phyloP scores from a whole-genome alignment of 768 basidiomycete genomes.

The Tubosaeta sp. region DNA sequence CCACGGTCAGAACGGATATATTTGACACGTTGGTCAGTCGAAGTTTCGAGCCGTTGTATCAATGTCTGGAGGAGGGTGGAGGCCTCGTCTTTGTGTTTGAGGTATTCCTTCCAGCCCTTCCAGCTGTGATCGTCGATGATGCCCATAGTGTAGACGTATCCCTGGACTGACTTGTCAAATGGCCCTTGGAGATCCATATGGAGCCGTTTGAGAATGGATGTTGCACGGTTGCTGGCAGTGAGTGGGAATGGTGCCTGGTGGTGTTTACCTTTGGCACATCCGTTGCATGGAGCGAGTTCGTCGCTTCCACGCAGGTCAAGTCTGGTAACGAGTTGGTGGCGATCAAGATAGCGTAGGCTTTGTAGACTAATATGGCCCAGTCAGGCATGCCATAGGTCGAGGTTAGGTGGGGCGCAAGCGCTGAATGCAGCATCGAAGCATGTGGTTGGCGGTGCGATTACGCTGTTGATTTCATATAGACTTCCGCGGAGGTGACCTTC shows the following conservation, averaged over 20 bases:
- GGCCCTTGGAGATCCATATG: constrained; percentile 1
- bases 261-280: constrained; percentile 9
- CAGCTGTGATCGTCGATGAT: constrained; percentile 5
- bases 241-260: constrained; percentile 5
- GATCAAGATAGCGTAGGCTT: not conserved
- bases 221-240: not conserved
- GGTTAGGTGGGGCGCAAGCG: not conserved
- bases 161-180: constrained; percentile 3
- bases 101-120: constrained; percentile 12
- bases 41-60: not conserved
- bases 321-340: constrained; percentile 3
- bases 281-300: constrained; percentile 2
- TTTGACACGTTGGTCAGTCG: not conserved
- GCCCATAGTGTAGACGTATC: constrained; percentile 2
- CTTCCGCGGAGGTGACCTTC: constrained; percentile 5
- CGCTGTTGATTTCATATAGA: constrained; percentile 8
- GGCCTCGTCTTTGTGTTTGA: constrained; percentile 4
- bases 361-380: constrained; percentile 8
- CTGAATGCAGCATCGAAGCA: not conserved
- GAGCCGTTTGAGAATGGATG: not conserved
- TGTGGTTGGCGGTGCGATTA: not conserved
- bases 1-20: not conserved
- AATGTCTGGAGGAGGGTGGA: not conserved
- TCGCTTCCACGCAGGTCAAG: constrained; percentile 4
- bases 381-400: constrained; percentile 7